Evolutionary conservation across 2,329 filamentous ascomycete genomes (phyloP).

Genomic region (Hymenoscyphus fraxineus): DNA sequence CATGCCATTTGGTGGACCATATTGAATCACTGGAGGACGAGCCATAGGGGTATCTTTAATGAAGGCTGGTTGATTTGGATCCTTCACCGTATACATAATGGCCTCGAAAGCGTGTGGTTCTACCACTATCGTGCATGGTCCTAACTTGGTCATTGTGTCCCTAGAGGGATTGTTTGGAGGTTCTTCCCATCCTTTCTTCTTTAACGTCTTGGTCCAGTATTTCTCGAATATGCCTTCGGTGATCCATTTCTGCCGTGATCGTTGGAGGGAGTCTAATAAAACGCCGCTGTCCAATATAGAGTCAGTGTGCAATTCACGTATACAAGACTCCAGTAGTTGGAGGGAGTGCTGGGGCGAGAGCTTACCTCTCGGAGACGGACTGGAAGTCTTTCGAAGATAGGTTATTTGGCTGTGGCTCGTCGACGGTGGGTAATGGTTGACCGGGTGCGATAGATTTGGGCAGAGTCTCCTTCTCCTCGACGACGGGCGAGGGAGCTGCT

Average conservation of each 20-base stretch:
- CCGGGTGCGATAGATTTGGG: slow-evolving; percentile 62
- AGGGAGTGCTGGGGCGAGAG: not conserved
- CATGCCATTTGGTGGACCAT: slow-evolving; percentile 59
- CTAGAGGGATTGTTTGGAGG: slow-evolving; percentile 61
- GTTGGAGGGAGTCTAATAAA: slow-evolving; percentile 65
- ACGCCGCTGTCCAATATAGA: slow-evolving; percentile 55
- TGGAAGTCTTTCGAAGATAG: slow-evolving; percentile 66
- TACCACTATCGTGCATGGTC: slow-evolving; percentile 69
- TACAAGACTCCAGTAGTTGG: not conserved
- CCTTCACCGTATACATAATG: slow-evolving; percentile 68
- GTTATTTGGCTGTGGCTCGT: slow-evolving; percentile 61
- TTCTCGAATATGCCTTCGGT: slow-evolving; percentile 70
- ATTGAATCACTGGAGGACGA: slow-evolving; percentile 57
- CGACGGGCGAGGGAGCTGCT: slow-evolving; percentile 33
- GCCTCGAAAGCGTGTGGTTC: slow-evolving; percentile 79
- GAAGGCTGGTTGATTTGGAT: slow-evolving; percentile 47
- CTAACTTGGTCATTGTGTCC: slow-evolving; percentile 69
- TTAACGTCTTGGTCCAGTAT: slow-evolving; percentile 72
- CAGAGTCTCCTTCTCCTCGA: slow-evolving; percentile 41
- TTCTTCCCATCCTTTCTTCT: slow-evolving; percentile 64
- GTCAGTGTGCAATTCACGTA: slow-evolving; percentile 15
- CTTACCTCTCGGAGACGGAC: slow-evolving; percentile 66
- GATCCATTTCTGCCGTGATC: slow-evolving; percentile 72
- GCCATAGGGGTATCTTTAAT: slow-evolving; percentile 35
- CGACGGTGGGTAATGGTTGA: slow-evolving; percentile 67